Evolutionary conservation across 441 rosid species (phyloP).

Genomic region (Jatropha podagrica): DNA sequence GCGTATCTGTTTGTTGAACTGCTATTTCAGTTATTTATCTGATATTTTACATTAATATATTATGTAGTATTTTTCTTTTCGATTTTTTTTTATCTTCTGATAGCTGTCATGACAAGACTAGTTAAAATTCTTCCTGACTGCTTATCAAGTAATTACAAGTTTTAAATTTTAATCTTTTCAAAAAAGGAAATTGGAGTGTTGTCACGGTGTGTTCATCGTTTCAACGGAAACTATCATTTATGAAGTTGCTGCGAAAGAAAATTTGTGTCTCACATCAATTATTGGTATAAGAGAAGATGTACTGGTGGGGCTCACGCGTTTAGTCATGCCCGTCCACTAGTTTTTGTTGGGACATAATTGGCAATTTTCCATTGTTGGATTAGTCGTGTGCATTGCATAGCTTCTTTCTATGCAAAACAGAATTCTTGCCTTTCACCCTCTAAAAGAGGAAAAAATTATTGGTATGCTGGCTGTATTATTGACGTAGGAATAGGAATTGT

Average conservation of each 20-base stretch:
- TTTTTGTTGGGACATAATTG: not conserved
- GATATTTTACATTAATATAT: not conserved
- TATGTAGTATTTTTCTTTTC: not conserved
- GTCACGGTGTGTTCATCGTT: too few relatives aligned
- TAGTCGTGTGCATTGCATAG: not conserved
- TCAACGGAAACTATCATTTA: not conserved
- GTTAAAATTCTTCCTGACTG: too few relatives aligned
- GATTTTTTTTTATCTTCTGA: too few relatives aligned
- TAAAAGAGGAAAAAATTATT: not conserved
- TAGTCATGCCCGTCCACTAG: not conserved
- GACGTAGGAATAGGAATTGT: not conserved
- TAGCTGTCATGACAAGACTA: too few relatives aligned
- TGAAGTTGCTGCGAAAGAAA: not conserved
- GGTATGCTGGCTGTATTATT: conserved; percentile 17
- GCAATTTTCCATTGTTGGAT: not conserved
- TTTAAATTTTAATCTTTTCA: not conserved
- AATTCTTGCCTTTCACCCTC: not conserved
- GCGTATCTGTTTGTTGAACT: not conserved
- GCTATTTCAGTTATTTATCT: not conserved
- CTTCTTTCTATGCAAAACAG: not conserved
- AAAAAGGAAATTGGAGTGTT: not conserved
- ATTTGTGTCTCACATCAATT: not conserved
- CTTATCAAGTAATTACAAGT: not conserved
- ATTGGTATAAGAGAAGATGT: not conserved
- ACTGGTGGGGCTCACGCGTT: not conserved